Evolutionary conservation across 306 rosid species (phyloP).

Genomic region (Ormosia semicastrata): DNA sequence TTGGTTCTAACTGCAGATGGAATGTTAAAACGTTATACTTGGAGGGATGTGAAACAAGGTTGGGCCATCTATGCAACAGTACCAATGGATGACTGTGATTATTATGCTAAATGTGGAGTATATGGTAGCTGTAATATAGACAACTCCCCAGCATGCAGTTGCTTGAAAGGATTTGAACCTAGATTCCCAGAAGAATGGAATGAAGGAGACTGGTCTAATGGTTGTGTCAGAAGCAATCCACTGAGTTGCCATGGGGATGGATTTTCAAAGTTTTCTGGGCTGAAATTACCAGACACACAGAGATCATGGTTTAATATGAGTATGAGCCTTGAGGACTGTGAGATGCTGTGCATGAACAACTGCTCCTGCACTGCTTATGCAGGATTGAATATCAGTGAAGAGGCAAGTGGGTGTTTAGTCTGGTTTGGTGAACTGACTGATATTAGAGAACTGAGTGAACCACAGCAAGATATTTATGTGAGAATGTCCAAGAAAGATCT

Average conservation of each 20-base stretch:
- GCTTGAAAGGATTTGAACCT: slow-evolving; percentile 27
- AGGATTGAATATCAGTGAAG: no score
- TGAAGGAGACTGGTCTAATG: neutral
- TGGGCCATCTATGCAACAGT: slow-evolving; percentile 8
- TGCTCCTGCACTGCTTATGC: no score
- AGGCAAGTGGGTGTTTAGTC: no score
- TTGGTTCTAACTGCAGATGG: neutral
- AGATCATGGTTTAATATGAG: no score
- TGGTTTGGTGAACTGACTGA: no score
- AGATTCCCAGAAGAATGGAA: neutral
- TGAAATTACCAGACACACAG: no score
- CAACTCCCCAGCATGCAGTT: neutral
- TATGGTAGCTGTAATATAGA: no score
- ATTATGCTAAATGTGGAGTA: neutral
- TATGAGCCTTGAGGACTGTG: no score
- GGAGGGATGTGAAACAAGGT: neutral
- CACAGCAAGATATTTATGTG: no score
- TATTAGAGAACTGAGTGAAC: no score
- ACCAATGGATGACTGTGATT: slow-evolving; percentile 28
- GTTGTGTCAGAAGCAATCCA: slow-evolving; percentile 27
- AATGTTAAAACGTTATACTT: neutral
- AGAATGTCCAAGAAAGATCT: no score
- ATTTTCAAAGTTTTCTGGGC: neutral
- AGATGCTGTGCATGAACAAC: no score
- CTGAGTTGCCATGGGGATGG: slow-evolving; percentile 32